Conservation (phyloP, 1,139 yeast species). For the Blastobotrys serpentis region DNA sequence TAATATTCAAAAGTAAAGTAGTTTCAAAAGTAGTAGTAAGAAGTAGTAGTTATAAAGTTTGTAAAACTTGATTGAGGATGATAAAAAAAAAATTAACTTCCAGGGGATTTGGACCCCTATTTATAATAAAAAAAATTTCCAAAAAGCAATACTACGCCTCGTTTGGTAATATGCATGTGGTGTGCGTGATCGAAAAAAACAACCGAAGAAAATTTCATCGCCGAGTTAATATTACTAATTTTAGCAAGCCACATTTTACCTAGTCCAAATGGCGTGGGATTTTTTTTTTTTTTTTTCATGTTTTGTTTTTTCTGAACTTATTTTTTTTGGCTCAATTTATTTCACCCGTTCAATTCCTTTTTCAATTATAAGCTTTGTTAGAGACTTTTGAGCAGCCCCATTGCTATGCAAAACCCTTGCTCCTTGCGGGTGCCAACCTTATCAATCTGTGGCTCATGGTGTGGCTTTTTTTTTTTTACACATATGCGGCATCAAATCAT, state of each 20-base stretch:
- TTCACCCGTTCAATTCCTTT: too few species aligned
- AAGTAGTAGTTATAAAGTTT: not conserved
- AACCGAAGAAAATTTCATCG: slow-evolving; percentile 1
- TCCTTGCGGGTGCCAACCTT: too few species aligned
- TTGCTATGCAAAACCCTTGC: too few species aligned
- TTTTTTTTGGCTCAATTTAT: too few species aligned
- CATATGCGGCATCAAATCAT: not conserved
- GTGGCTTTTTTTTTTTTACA: not conserved
- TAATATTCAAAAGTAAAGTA: slow-evolving; percentile 1
- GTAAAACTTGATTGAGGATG: not conserved
- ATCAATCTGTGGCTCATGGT: too few species aligned
- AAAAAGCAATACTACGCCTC: not conserved
- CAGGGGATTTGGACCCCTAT: not conserved
- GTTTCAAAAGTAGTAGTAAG: not conserved
- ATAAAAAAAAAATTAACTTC: not conserved
- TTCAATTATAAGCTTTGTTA: too few species aligned
- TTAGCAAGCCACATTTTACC: too few species aligned
- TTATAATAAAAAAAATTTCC: slow-evolving; percentile 1
- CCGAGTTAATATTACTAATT: slow-evolving; percentile 4
- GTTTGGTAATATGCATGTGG: slow-evolving; percentile 3
- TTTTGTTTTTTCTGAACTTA: not conserved
- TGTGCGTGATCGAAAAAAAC: slow-evolving; percentile 5
- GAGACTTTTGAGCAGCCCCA: too few species aligned
- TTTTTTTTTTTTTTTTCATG: not conserved
- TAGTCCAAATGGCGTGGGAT: not conserved